Conservation (phyloP, 1,284 basidiomycete genomes). For the Trametes hirsuta region DNA sequence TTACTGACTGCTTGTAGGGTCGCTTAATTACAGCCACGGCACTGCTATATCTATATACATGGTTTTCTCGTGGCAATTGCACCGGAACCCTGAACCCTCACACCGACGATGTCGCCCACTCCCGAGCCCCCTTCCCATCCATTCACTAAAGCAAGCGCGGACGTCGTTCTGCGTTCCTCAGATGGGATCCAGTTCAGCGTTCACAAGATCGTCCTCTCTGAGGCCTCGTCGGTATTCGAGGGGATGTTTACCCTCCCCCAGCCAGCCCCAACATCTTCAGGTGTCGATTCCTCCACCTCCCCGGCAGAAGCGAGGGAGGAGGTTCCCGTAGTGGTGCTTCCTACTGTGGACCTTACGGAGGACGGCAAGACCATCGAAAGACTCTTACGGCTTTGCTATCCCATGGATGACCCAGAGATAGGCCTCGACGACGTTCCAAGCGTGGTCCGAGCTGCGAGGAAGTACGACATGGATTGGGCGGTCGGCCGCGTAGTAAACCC, state of each 20-base stretch:
- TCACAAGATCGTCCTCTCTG: slow-evolving; percentile 1
- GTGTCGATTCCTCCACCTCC: too few species aligned
- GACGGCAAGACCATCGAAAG: slow-evolving; percentile 16
- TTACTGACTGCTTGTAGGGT: too few species aligned
- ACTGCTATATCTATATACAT: not conserved
- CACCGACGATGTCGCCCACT: not conserved
- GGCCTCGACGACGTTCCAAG: slow-evolving; percentile 9
- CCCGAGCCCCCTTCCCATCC: not conserved
- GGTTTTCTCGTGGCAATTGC: not conserved
- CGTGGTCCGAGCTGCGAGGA: slow-evolving; percentile 30
- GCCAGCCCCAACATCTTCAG: too few species aligned
- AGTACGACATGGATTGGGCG: slow-evolving; percentile 39
- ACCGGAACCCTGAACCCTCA: not conserved
- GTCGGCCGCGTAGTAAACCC: slow-evolving; percentile 9
- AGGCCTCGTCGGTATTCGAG: slow-evolving; percentile 7
- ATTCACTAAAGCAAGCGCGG: not conserved
- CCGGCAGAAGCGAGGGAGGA: too few species aligned
- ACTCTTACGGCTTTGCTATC: slow-evolving; percentile 28
- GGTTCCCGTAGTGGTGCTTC: not conserved
- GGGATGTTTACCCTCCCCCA: not conserved
- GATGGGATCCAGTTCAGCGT: slow-evolving; percentile 5
- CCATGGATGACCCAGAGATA: slow-evolving; percentile 14
- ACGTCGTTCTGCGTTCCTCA: slow-evolving; percentile 6
- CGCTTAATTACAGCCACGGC: not conserved
- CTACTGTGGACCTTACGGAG: slow-evolving; percentile 8